Evolutionary conservation across 2,329 filamentous ascomycete genomes (phyloP), one percentile per base, ranked within the genome.

Genomic region (Diaporthe longicolla): DNA sequence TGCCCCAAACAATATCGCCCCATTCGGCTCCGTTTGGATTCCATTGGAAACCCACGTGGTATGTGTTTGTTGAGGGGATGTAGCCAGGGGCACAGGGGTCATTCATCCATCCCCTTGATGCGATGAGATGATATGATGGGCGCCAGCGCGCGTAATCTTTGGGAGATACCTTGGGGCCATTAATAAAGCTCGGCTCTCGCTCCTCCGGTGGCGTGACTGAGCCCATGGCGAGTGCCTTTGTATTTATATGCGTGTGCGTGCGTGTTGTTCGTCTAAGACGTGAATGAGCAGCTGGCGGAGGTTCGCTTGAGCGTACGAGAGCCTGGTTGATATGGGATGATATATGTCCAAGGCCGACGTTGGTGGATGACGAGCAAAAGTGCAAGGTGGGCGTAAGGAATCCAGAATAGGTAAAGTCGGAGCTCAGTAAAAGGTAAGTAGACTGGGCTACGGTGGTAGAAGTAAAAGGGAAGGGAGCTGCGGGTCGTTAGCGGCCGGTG

Each of bases 11-110:
- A 70, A 86, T 83, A 75, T 83, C 80, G 9, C 81, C 82, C 83
- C 84, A 85, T 52, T 80, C 79, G 43, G 78, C 81, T 0, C 79
- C 81, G 11, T 81, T 79, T 1, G 83, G 83, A 50, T 85, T 85
- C 79, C 83, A 89, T 78, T 90, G 88, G 78, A 87, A 90, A 77
- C 86, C 87, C 10, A 89, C 77, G 76, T 90, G 88, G 74, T 89
- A 90, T 2, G 79, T 79, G 40, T 85, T 84, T 45, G 83, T 81
- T 4, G 79, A 81, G 19, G 85, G 72, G 78, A 87, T 86, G 76
- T 87, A 89, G 80, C 85, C 84, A 76, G 86, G 85, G 37, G 82
- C 87, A 76, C 87, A 88, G 19, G 87, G 87, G 76, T 89, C 84
- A 81, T 86, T 79, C 76, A 83, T 74, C 82, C 80, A 81, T 2